Percentiles rank a stretch among this genome's conserved stretches.
phyloP scores from a whole-genome alignment of 1,284 basidiomycete species.

The Pisolithus thermaeus region DNA sequence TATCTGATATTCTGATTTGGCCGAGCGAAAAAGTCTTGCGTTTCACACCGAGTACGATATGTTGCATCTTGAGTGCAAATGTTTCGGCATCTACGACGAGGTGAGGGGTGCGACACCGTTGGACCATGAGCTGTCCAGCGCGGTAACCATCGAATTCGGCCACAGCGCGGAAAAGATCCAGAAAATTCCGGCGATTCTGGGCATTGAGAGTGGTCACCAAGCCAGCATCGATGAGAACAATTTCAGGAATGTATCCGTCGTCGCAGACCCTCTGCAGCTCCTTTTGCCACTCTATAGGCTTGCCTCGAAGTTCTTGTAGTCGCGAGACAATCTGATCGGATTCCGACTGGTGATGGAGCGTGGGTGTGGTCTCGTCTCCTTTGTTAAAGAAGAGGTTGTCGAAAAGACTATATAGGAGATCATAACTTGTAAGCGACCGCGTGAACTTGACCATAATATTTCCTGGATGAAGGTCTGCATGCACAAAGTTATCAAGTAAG shows the following conservation, averaged over 20 bases:
- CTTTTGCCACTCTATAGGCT: constrained; percentile 64
- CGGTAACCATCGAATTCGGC: constrained; percentile 97
- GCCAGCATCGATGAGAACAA: constrained; percentile 96
- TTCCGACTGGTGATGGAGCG: constrained; percentile 36
- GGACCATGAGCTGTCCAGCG: constrained; percentile 93
- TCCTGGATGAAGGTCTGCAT: constrained; percentile 91
- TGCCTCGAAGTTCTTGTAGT: constrained; percentile 53
- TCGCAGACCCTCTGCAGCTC: constrained; percentile 62
- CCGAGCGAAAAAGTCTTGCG: constrained; percentile 95
- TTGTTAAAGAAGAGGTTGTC: constrained; percentile 34
- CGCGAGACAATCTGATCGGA: constrained; percentile 66
- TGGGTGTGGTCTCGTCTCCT: constrained; percentile 26
- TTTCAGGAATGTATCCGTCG: constrained; percentile 86
- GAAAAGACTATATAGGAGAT: constrained; percentile 54
- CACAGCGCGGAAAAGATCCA: constrained; percentile 94
- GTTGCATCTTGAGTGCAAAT: constrained; percentile 96
- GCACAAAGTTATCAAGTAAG: constrained; percentile 96
- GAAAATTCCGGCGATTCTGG: constrained; percentile 84
- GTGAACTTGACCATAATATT: constrained; percentile 98
- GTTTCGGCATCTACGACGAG: constrained; percentile 89
- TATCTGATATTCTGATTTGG: constrained; percentile 93
- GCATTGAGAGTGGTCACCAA: constrained; percentile 85
- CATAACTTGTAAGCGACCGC: constrained; percentile 64
- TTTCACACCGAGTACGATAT: constrained; percentile 90
- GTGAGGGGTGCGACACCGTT: constrained; percentile 90